A percentile compares a stretch with the other conserved stretches of the same genome.
Conservation (phyloP, 352 stramenopile genomes). For the Globisporangium heterothallicum region DNA sequence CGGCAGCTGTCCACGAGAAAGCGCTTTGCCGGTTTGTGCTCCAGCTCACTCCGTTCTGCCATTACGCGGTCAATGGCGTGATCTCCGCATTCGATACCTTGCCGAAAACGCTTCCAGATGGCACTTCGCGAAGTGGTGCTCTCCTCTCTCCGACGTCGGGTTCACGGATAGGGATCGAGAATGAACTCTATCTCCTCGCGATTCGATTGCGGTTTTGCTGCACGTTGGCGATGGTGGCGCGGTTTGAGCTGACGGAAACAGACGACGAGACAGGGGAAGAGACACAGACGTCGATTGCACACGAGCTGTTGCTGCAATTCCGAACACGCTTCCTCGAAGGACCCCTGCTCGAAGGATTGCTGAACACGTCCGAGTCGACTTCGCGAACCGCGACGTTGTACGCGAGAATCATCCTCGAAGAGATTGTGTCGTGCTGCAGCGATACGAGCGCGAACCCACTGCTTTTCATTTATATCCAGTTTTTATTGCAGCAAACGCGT, state of each 20-base stretch:
- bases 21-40: conserved; percentile 79
- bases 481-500: conserved; percentile 47
- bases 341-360: conserved; percentile 53
- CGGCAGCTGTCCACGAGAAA: conserved; percentile 66
- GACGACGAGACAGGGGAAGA: conserved; percentile 38
- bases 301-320: conserved; percentile 72
- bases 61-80: conserved; percentile 82
- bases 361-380: conserved; percentile 66
- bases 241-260: conserved; percentile 51
- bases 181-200: conserved; percentile 52
- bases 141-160: conserved; percentile 13
- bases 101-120: conserved; percentile 55
- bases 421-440: conserved; percentile 62
- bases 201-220: conserved; percentile 78
- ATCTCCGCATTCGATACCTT: conserved; percentile 78
- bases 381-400: conserved; percentile 68
- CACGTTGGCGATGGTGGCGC: conserved; percentile 76
- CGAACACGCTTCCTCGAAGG: conserved; percentile 63
- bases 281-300: conserved; percentile 54
- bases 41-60: conserved; percentile 81
- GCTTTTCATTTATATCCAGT: conserved; percentile 72
- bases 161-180: conserved; percentile 26
- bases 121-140: not conserved
- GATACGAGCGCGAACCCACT: conserved; percentile 72
- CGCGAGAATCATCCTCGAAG: conserved; percentile 71